These are phyloP conservation scores for Rhytidhysteron rufulum DNA, from an alignment of 2,329 filamentous ascomycete genomes.

Conservation along the genomic window DNA sequence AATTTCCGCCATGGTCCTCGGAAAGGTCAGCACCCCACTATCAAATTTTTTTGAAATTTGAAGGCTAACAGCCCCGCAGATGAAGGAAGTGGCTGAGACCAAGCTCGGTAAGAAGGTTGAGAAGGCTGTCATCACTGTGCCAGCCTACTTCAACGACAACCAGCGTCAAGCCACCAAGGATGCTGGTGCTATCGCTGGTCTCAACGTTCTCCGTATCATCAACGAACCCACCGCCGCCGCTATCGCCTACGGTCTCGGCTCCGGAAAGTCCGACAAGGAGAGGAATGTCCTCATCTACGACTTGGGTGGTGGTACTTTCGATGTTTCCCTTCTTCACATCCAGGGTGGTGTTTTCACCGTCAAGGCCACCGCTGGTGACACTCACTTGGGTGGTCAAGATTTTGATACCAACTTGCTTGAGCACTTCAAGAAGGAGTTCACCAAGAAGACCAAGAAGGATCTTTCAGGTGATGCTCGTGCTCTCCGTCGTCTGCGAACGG, in stretches of 20 bases:
- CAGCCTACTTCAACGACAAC: conserved; percentile 99
- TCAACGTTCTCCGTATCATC: conserved; percentile 99
- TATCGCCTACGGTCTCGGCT: conserved; percentile 95
- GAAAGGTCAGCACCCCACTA: conserved; percentile 65
- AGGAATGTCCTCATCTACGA: conserved; percentile 99
- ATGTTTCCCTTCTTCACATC: conserved; percentile 99
- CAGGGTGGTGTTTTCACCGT: conserved; percentile 99
- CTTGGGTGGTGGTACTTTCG: conserved; percentile 99
- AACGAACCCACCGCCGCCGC: conserved; percentile 99
- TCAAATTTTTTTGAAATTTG: conserved; percentile 5
- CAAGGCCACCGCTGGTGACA: conserved; percentile 97
- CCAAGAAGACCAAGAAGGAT: conserved; percentile 68
- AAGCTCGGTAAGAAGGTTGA: conserved; percentile 99
- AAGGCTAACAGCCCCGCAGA: conserved; percentile 54
- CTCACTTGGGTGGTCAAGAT: conserved; percentile 91
- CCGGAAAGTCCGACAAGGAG: conserved; percentile 95
- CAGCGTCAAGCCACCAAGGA: conserved; percentile 99
- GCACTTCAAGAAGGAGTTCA: conserved; percentile 95
- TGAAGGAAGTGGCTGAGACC: conserved; percentile 98
- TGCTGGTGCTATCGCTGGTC: conserved; percentile 91
- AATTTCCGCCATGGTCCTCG: conserved; percentile 97
- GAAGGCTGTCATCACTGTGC: conserved; percentile 98
- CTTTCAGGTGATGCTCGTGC: conserved; percentile 82
- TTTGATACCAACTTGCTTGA: conserved; percentile 96
- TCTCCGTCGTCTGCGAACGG: conserved; percentile 91